Conservation (phyloP, 2,329 filamentous ascomycete species). For the Zymoseptoria passerinii region DNA sequence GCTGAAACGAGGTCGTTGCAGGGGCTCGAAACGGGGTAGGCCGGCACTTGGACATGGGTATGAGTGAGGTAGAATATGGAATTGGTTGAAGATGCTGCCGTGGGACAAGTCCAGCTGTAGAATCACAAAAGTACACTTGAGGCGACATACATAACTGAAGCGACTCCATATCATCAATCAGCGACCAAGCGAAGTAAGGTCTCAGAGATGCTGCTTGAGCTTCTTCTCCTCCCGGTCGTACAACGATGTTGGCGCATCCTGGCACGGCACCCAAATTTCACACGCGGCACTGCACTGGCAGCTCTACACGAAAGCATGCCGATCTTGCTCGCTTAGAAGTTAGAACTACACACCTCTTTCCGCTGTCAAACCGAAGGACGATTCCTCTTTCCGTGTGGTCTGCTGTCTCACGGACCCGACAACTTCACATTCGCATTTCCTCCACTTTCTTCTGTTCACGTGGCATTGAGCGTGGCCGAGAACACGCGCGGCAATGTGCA, state of each 20-base stretch:
- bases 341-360: background rate
- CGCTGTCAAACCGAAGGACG: no score
- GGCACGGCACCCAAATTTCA: background rate
- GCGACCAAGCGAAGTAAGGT: no score
- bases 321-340: background rate
- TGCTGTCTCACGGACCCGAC: background rate
- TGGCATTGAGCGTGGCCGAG: background rate
- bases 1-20: conserved; percentile 12
- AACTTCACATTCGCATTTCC: background rate
- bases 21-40: background rate
- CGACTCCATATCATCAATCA: no score
- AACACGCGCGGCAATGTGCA: background rate
- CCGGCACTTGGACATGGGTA: background rate
- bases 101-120: background rate
- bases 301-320: background rate
- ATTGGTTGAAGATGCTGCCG: background rate
- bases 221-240: background rate
- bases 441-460: background rate
- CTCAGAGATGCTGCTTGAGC: no score
- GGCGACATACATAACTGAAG: no score
- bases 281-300: no score
- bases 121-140: no score
- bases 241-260: background rate
- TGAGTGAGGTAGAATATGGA: no score
- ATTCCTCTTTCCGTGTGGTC: no score